Evolutionary conservation across 2,329 filamentous ascomycete genomes (phyloP).

Genomic region (Phialophora verrucosa): DNA sequence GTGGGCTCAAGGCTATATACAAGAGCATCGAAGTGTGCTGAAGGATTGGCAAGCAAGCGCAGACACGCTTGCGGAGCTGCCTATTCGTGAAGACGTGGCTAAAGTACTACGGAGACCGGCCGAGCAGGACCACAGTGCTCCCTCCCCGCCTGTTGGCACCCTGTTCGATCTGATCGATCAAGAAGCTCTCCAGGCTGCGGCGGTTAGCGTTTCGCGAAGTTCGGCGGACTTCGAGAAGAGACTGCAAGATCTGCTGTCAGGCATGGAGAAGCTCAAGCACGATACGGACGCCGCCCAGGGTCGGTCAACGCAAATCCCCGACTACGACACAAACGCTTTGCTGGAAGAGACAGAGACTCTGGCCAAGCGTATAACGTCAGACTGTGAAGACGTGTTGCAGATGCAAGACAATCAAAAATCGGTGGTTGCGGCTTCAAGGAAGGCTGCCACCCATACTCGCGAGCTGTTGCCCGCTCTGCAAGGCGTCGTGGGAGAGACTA

Average conservation of each 20-base stretch:
- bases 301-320: slow-evolving; percentile 30
- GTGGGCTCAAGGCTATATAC: slow-evolving; percentile 53
- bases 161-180: slow-evolving; percentile 35
- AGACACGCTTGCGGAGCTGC: slow-evolving; percentile 48
- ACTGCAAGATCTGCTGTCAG: slow-evolving; percentile 25
- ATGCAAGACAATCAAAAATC: slow-evolving; percentile 71
- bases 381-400: slow-evolving; percentile 77
- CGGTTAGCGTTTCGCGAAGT: slow-evolving; percentile 30
- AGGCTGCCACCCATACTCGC: slow-evolving; percentile 67
- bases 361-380: slow-evolving; percentile 82
- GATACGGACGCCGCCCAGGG: slow-evolving; percentile 28
- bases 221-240: slow-evolving; percentile 33
- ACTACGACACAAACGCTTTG: slow-evolving; percentile 34
- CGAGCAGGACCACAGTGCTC: slow-evolving; percentile 13
- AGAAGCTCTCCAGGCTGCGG: slow-evolving; percentile 28
- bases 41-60: slow-evolving; percentile 51
- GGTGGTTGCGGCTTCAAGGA: slow-evolving; percentile 66
- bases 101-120: slow-evolving; percentile 43
- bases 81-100: slow-evolving; percentile 51
- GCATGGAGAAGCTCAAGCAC: slow-evolving; percentile 32
- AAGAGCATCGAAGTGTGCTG: slow-evolving; percentile 52
- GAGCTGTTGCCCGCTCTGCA: slow-evolving; percentile 66
- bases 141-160: slow-evolving; percentile 31
- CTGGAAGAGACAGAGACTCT: slow-evolving; percentile 77
- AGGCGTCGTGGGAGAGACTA: slow-evolving; percentile 63